phyloP scores from a whole-genome alignment of 345 rosid genomes.

The Xanthoceras sorbifolium region DNA sequence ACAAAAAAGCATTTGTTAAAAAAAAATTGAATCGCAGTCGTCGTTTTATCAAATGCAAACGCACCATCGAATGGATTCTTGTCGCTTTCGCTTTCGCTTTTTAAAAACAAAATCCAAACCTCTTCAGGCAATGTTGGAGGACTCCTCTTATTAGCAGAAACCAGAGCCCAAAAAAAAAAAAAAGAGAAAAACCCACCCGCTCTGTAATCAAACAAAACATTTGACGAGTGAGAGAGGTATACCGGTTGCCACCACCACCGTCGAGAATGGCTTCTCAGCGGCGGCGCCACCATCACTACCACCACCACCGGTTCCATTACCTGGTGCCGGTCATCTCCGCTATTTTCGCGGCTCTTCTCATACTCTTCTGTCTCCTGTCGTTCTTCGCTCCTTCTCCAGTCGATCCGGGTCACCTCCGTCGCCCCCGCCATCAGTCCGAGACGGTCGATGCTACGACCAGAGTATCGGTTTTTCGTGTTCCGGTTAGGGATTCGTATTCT shows the following conservation, averaged over 20 bases:
- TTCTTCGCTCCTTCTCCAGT: slow-evolving; percentile 68
- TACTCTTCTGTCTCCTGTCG: slow-evolving; percentile 69
- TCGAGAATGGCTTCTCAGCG: slow-evolving; percentile 61
- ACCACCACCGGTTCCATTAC: slow-evolving; percentile 54
- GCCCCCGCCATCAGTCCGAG: slow-evolving; percentile 33
- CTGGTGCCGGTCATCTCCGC: slow-evolving; percentile 50
- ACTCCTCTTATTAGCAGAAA: background rate
- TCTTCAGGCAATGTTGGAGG: slow-evolving; percentile 13
- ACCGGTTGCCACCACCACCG: background rate
- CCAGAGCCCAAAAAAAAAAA: slow-evolving; percentile 3
- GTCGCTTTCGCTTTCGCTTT: background rate
- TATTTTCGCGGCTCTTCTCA: slow-evolving; percentile 58
- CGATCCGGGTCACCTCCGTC: slow-evolving; percentile 45
- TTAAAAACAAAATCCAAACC: background rate
- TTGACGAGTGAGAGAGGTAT: too few species aligned
- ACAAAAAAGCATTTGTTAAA: too few species aligned
- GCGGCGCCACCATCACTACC: slow-evolving; percentile 58
- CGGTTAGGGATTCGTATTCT: slow-evolving; percentile 56
- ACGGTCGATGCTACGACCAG: slow-evolving; percentile 30
- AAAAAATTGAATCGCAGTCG: too few species aligned
- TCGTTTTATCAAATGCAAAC: too few species aligned
- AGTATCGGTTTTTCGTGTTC: slow-evolving; percentile 53
- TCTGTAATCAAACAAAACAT: slow-evolving; percentile 1
- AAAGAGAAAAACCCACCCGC: slow-evolving; percentile 10
- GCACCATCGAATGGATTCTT: background rate